phyloP scores from a whole-genome alignment of 768 basidiomycete species.

The Suillus cothurnatus region DNA sequence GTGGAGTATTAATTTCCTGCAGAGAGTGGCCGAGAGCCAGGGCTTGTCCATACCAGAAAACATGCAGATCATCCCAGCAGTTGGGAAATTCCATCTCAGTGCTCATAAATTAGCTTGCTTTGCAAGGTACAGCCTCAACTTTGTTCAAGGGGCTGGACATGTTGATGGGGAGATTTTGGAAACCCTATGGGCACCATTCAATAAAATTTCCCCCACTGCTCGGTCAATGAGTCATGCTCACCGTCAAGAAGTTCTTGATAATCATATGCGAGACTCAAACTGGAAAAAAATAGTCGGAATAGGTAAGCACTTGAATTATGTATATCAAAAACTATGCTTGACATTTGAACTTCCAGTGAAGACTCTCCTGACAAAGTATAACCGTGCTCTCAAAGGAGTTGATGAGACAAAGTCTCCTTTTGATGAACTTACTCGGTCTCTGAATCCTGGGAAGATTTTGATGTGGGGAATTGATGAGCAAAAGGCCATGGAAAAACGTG shows the following conservation, averaged over 20 bases:
- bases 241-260: slow-evolving; percentile 30
- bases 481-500: background rate
- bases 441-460: background rate
- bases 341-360: background rate
- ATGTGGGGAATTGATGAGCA: background rate
- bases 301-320: slow-evolving; percentile 13
- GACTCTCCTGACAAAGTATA: slow-evolving; percentile 6
- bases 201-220: too few species aligned
- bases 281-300: slow-evolving; percentile 34
- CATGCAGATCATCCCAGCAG: slow-evolving; percentile 15
- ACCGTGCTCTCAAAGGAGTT: background rate
- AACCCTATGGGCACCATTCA: too few species aligned
- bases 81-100: slow-evolving; percentile 35
- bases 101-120: too few species aligned
- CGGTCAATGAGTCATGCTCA: too few species aligned
- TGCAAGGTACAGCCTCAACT: too few species aligned
- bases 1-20: slow-evolving; percentile 21
- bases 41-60: background rate
- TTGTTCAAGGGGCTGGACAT: too few species aligned
- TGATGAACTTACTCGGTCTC: background rate
- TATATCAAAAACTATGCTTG: background rate
- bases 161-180: too few species aligned
- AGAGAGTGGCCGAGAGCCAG: background rate
- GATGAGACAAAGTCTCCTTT: background rate
- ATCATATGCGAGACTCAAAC: slow-evolving; percentile 36